A percentile compares a stretch with the other conserved stretches of the same genome.
These are phyloP conservation scores for Cutaneotrichosporon cavernicola DNA, from an alignment of 1,284 basidiomycete species.

Conservation along the genomic window DNA sequence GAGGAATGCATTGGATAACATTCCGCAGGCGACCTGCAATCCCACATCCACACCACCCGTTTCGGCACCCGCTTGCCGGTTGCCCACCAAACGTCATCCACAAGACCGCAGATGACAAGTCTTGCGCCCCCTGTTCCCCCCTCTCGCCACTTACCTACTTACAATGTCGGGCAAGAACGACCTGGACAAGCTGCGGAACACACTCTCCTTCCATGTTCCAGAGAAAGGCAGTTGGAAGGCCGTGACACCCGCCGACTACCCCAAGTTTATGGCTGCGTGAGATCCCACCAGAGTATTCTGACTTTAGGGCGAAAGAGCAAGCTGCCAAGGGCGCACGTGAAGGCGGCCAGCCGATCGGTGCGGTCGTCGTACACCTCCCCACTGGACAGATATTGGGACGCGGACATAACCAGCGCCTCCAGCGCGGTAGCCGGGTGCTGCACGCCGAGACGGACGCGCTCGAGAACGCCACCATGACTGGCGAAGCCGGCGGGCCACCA, in stretches of 20 bases:
- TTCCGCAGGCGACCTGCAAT: background rate
- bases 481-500: slow-evolving; percentile 25
- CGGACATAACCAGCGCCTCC: slow-evolving; percentile 37
- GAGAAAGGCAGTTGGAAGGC: background rate
- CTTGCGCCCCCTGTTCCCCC: background rate
- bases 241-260: slow-evolving; percentile 28
- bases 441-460: slow-evolving; percentile 41
- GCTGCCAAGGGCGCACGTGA: slow-evolving; percentile 26
- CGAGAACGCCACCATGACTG: slow-evolving; percentile 27
- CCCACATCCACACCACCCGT: background rate
- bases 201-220: background rate
- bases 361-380: slow-evolving; percentile 36
- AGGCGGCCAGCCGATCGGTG: slow-evolving; percentile 39
- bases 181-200: background rate
- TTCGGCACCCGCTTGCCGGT: background rate
- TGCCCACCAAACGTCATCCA: background rate
- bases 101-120: background rate
- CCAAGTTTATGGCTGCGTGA: slow-evolving; percentile 27
- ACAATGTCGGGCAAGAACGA: background rate
- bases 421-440: slow-evolving; percentile 30
- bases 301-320: slow-evolving; percentile 30
- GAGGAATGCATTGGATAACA: background rate
- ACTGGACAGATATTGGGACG: slow-evolving; percentile 31
- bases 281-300: background rate
- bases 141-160: background rate